Conservation (phyloP, 1,139 yeast species). For the Saccharomyces pastorianus region DNA sequence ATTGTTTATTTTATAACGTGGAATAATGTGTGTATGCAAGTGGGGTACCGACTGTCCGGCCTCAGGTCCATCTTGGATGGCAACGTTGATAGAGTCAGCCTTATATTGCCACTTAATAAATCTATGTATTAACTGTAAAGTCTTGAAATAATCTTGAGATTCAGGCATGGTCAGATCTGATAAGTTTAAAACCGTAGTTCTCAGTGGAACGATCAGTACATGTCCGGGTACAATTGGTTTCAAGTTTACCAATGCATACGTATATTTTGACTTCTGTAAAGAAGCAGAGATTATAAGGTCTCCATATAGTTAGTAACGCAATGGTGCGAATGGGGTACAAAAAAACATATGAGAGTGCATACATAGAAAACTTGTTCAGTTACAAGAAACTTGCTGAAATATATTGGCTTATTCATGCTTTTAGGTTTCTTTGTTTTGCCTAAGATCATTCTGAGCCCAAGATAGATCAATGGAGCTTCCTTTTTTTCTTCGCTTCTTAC, state of each 20-base stretch:
- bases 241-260: constrained; percentile 79
- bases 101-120: constrained; percentile 57
- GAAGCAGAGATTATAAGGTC: not conserved
- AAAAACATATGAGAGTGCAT: constrained; percentile 5
- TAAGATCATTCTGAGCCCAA: not conserved
- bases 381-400: constrained; percentile 29
- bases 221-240: constrained; percentile 92
- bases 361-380: constrained; percentile 30
- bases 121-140: constrained; percentile 63
- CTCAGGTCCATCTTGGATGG: constrained; percentile 92
- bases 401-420: constrained; percentile 17
- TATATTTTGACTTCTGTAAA: constrained; percentile 39
- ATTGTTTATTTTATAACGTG: constrained; percentile 58
- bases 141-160: constrained; percentile 64
- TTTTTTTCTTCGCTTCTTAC: not conserved
- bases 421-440: not conserved
- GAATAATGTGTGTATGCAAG: constrained; percentile 86
- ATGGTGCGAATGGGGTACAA: not conserved
- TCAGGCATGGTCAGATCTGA: constrained; percentile 66
- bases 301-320: not conserved
- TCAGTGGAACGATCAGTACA: constrained; percentile 70
- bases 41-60: constrained; percentile 95
- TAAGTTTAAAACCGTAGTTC: constrained; percentile 51
- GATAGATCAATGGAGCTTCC: not conserved
- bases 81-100: constrained; percentile 77